Percentiles rank a stretch among this genome's conserved stretches.
These are phyloP conservation scores for Elongisporangium anandrum DNA, from an alignment of 352 stramenopile species.

Conservation along the genomic window DNA sequence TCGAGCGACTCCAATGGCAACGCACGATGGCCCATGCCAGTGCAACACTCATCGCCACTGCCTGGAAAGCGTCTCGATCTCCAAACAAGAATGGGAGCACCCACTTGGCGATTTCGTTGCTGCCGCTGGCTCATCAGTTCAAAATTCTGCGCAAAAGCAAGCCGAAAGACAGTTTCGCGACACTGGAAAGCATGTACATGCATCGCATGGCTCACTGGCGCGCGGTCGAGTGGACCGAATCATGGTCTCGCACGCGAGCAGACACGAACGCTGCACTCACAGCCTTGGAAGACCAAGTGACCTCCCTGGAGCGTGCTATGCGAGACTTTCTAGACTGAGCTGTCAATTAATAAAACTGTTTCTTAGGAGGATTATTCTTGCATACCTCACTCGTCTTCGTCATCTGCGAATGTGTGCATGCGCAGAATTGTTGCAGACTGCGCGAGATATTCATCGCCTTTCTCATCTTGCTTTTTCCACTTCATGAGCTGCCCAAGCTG, in stretches of 20 bases:
- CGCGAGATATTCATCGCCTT: conserved; percentile 44
- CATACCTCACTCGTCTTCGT: conserved; percentile 20
- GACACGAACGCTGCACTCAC: not conserved
- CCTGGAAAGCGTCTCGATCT: conserved; percentile 18
- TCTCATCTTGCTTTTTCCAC: conserved; percentile 47
- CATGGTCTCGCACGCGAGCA: not conserved
- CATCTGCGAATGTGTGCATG: conserved; percentile 43
- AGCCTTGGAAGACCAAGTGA: not conserved
- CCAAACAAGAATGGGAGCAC: not conserved
- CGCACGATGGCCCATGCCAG: conserved; percentile 20
- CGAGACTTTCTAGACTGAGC: not conserved
- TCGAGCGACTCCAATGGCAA: conserved; percentile 42
- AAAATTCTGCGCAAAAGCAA: not conserved
- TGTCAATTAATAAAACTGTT: not conserved
- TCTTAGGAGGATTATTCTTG: conserved; percentile 5
- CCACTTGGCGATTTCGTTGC: not conserved
- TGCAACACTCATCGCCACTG: conserved; percentile 27
- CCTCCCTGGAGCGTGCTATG: not conserved
- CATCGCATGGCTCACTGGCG: not conserved
- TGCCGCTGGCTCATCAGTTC: not conserved
- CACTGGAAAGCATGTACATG: not conserved
- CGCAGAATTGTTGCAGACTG: conserved; percentile 51
- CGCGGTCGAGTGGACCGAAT: not conserved
- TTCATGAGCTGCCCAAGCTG: conserved; percentile 76
- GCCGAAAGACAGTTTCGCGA: not conserved